Conservation (phyloP, 2,329 filamentous ascomycete species). For the Aureobasidium sp. region DNA sequence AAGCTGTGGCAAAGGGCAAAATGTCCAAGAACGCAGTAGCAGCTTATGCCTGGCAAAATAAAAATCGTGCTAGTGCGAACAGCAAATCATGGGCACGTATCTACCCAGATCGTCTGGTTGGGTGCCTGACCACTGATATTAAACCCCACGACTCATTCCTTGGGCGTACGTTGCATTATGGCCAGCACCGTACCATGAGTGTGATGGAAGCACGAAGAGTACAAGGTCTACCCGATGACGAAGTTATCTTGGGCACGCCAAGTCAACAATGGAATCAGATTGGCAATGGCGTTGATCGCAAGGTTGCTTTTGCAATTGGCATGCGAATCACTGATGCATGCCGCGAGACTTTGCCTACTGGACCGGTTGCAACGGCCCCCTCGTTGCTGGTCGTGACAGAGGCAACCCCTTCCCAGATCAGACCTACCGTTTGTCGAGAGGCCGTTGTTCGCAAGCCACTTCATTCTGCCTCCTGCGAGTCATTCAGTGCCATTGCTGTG, state of each 20-base stretch:
- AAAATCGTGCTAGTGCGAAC: conserved; percentile 27
- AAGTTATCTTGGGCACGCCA: conserved; percentile 55
- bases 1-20: conserved; percentile 14
- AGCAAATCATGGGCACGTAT: conserved; percentile 43
- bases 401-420: not conserved
- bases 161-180: conserved; percentile 56
- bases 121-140: conserved; percentile 53
- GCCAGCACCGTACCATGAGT: conserved; percentile 51
- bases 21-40: conserved; percentile 9
- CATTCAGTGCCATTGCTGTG: not conserved
- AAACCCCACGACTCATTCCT: conserved; percentile 45
- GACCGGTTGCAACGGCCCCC: not conserved
- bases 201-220: conserved; percentile 60
- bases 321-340: conserved; percentile 28
- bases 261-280: conserved; percentile 55
- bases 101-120: conserved; percentile 44
- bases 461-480: not conserved
- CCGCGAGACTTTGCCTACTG: not conserved
- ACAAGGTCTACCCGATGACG: conserved; percentile 62
- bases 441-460: not conserved
- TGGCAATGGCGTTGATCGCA: conserved; percentile 68
- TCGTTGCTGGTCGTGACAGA: not conserved
- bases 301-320: conserved; percentile 58
- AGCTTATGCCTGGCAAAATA: conserved; percentile 9
- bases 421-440: not conserved